Evolutionary conservation across 805 yeast genomes (phyloP).

Genomic region (Candida succiphila): DNA sequence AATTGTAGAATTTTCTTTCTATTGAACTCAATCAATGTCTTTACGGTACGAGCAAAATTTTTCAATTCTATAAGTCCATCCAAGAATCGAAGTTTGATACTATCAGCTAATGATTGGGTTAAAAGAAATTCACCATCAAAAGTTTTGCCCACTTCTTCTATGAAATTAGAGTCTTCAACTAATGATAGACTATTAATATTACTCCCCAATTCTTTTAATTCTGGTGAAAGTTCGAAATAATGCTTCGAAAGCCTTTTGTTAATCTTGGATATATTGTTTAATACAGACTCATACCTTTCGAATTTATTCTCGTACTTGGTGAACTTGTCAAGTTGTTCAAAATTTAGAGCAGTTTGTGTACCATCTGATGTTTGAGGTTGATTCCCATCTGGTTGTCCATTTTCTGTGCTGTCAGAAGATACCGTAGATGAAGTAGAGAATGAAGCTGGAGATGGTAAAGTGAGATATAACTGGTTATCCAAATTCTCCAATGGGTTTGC

Average conservation of each 20-base stretch:
- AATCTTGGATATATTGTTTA: slow-evolving; percentile 23
- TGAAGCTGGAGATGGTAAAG: slow-evolving; percentile 48
- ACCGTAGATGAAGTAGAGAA: slow-evolving; percentile 15
- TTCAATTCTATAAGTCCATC: slow-evolving; percentile 25
- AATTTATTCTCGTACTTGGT: slow-evolving; percentile 20
- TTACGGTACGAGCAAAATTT: slow-evolving; percentile 20
- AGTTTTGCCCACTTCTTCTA: slow-evolving; percentile 81
- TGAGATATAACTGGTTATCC: slow-evolving; percentile 44
- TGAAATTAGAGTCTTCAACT: slow-evolving; percentile 27
- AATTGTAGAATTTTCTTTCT: slow-evolving; percentile 23
- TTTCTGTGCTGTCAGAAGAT: background rate
- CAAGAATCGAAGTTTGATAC: slow-evolving; percentile 19
- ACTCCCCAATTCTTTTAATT: slow-evolving; percentile 43
- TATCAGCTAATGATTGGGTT: slow-evolving; percentile 25
- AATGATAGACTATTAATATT: slow-evolving; percentile 44
- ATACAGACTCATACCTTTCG: slow-evolving; percentile 20
- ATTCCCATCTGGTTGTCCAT: slow-evolving; percentile 12
- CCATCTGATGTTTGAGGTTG: slow-evolving; percentile 16
- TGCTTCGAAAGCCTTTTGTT: slow-evolving; percentile 36
- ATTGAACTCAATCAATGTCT: slow-evolving; percentile 22
- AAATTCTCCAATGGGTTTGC: slow-evolving; percentile 42
- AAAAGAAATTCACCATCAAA: slow-evolving; percentile 64
- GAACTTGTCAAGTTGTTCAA: slow-evolving; percentile 19
- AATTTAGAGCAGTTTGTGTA: too few species aligned
- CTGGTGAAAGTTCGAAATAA: slow-evolving; percentile 35